A percentile compares a stretch with the other conserved stretches of the same genome.
Evolutionary conservation across 2,329 filamentous ascomycete species (phyloP).

Genomic region (Fusarium longipes): DNA sequence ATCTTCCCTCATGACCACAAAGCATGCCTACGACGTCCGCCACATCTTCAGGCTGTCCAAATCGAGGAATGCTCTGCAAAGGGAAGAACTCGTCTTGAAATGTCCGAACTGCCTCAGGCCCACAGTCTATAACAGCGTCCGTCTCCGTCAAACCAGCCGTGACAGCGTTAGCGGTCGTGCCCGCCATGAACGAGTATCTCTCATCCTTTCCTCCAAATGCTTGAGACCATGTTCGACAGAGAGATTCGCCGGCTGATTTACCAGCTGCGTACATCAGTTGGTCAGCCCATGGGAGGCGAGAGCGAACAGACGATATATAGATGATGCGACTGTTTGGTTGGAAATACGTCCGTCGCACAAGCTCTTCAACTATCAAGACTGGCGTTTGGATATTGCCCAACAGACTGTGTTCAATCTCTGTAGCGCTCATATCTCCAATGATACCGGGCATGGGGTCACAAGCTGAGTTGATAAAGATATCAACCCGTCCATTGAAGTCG

Average conservation of each 20-base stretch:
- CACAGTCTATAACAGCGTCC: constrained; percentile 49
- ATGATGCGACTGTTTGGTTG: constrained; percentile 51
- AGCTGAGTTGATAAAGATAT: constrained; percentile 52
- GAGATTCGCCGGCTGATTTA: constrained; percentile 51
- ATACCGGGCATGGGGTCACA: constrained; percentile 46
- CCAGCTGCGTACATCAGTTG: constrained; percentile 52
- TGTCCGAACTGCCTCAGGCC: constrained; percentile 46
- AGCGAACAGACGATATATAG: constrained; percentile 51
- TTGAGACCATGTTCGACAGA: constrained; percentile 53
- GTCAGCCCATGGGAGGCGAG: constrained; percentile 49
- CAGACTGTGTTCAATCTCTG: constrained; percentile 48
- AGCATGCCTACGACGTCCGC: constrained; percentile 52
- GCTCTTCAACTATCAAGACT: constrained; percentile 51
- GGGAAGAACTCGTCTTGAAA: constrained; percentile 52
- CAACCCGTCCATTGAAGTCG: constrained; percentile 43
- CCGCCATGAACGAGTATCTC: constrained; percentile 50
- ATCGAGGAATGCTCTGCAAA: constrained; percentile 47
- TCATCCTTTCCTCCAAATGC: constrained; percentile 52
- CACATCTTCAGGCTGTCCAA: constrained; percentile 52
- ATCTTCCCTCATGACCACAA: constrained; percentile 49
- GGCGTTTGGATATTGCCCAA: constrained; percentile 52
- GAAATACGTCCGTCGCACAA: constrained; percentile 48
- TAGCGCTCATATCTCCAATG: constrained; percentile 45
- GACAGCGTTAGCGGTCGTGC: constrained; percentile 52
- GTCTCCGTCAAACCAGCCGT: constrained; percentile 50